Conservation (phyloP, 2,329 filamentous ascomycete species). For the Aureobasidium sp. region DNA sequence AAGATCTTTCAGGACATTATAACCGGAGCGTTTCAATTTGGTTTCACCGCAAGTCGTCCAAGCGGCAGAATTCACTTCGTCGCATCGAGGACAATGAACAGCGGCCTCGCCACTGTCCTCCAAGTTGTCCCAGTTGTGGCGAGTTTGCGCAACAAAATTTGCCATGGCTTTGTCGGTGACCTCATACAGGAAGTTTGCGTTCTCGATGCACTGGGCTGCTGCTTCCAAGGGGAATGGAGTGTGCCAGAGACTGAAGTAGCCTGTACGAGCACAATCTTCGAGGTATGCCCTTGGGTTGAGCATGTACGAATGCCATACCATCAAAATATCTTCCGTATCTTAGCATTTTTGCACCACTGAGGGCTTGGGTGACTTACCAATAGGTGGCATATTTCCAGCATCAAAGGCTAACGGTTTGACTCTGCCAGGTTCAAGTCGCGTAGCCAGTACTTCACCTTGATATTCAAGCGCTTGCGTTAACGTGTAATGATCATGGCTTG, state of each 20-base stretch:
- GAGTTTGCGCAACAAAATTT: slow-evolving; percentile 44
- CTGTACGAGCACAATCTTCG: slow-evolving; percentile 62
- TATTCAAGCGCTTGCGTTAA: not conserved
- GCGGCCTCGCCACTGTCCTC: slow-evolving; percentile 44
- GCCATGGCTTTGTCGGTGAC: slow-evolving; percentile 39
- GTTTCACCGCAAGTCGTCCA: slow-evolving; percentile 48
- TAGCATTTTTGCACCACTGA: slow-evolving; percentile 10
- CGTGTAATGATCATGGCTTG: slow-evolving; percentile 13
- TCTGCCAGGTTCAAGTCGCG: not conserved
- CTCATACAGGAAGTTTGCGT: slow-evolving; percentile 50
- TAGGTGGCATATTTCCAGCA: slow-evolving; percentile 46
- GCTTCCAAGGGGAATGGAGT: slow-evolving; percentile 60
- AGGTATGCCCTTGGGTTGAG: slow-evolving; percentile 69
- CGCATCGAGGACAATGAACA: slow-evolving; percentile 53
- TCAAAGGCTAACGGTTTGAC: slow-evolving; percentile 21
- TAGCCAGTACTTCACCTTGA: not conserved
- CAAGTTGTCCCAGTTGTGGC: slow-evolving; percentile 53
- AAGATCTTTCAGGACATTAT: not conserved
- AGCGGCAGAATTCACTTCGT: slow-evolving; percentile 36
- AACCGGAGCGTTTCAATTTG: not conserved
- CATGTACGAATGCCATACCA: slow-evolving; percentile 76
- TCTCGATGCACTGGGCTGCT: slow-evolving; percentile 53
- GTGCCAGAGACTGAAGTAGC: slow-evolving; percentile 51
- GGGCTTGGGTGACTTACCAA: slow-evolving; percentile 42
- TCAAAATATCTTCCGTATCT: slow-evolving; percentile 55